These are phyloP conservation scores for Cladobotryum mycophilum DNA, from an alignment of 2,329 filamentous ascomycete species.

Conservation along the genomic window DNA sequence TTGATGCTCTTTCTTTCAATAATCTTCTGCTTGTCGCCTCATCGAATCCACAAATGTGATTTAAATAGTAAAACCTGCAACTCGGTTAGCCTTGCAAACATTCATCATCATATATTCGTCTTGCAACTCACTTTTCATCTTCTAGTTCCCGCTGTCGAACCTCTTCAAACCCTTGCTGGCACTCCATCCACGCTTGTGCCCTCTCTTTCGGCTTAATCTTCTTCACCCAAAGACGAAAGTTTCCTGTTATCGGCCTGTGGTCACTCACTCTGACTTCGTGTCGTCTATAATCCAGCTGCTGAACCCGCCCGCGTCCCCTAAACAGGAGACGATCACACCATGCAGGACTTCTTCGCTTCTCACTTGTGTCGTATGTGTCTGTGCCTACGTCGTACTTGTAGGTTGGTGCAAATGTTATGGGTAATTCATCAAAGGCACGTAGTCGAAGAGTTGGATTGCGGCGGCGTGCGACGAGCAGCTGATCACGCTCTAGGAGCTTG, in stretches of 20 bases:
- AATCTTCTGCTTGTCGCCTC: conserved; percentile 42
- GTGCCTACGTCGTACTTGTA: conserved; percentile 99
- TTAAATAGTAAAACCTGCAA: conserved; percentile 44
- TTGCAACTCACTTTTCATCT: conserved; percentile 66
- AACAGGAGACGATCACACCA: conserved; percentile 97
- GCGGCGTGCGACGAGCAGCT: conserved; percentile 80
- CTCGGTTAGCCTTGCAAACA: conserved; percentile 17
- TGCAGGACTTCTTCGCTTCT: conserved; percentile 88
- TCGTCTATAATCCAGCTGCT: conserved; percentile 79
- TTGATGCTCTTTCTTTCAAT: conserved; percentile 35
- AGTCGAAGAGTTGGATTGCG: conserved; percentile 87
- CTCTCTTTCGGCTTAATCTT: conserved; percentile 64
- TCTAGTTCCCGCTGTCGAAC: conserved; percentile 61
- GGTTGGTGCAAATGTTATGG: conserved; percentile 87
- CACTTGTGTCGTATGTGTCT: conserved; percentile 87
- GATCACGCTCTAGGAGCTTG: conserved; percentile 88
- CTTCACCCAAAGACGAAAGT: conserved; percentile 79
- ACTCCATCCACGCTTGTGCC: conserved; percentile 62
- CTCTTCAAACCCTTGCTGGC: conserved; percentile 67
- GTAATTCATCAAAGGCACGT: conserved; percentile 81
- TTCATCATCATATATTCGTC: background rate
- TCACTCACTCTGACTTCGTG: conserved; percentile 90
- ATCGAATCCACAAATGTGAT: conserved; percentile 48
- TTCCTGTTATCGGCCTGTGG: conserved; percentile 84
- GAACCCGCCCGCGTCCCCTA: conserved; percentile 71